Evolutionary conservation across 1,139 yeast genomes (phyloP).

Genomic region (Candida sp.): DNA sequence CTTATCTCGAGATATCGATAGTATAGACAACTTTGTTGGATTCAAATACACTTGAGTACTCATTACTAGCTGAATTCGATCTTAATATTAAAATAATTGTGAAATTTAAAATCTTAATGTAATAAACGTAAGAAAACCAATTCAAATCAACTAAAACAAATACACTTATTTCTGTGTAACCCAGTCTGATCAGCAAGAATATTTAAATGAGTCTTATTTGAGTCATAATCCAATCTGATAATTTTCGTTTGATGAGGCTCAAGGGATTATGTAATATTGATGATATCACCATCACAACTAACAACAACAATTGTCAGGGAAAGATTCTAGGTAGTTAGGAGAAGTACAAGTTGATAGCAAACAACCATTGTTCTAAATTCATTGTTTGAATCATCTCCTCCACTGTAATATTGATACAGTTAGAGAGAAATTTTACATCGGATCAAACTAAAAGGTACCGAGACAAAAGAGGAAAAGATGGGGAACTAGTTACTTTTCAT

Average conservation of each 20-base stretch:
- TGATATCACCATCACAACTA: neutral
- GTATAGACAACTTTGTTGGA: conserved; percentile 39
- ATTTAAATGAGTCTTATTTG: neutral
- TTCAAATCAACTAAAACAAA: neutral
- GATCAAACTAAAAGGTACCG: too few species aligned
- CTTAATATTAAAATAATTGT: neutral
- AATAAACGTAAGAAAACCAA: neutral
- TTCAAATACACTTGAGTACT: conserved; percentile 44
- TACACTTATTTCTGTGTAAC: neutral
- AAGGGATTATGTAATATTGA: neutral
- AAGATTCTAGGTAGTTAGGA: too few species aligned
- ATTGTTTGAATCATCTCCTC: too few species aligned
- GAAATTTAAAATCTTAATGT: neutral
- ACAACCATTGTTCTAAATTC: too few species aligned
- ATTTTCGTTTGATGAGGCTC: neutral
- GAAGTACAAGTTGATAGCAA: too few species aligned
- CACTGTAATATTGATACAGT: too few species aligned
- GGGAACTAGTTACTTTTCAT: too few species aligned
- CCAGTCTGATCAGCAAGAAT: neutral
- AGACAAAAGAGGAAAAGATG: too few species aligned
- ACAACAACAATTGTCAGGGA: neutral
- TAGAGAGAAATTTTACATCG: too few species aligned
- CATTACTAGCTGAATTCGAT: conserved; percentile 8
- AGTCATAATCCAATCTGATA: neutral
- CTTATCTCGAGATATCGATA: conserved; percentile 46